Conservation (phyloP, 2,329 filamentous ascomycete genomes). For the Neofusicoccum parvum region DNA sequence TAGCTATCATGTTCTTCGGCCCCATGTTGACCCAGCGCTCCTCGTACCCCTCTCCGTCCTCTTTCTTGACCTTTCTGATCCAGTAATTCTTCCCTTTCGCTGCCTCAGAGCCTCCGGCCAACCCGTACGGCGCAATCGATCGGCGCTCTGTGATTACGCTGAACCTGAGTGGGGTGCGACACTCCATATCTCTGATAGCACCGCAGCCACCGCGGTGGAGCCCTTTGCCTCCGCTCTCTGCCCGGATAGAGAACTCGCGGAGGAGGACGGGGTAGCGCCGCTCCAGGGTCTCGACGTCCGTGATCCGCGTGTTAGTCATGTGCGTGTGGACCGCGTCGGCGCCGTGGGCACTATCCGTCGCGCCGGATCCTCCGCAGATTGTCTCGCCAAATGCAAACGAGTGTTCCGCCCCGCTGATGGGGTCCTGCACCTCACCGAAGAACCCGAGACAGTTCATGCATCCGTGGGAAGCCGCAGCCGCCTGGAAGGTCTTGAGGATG, state of each 20-base stretch:
- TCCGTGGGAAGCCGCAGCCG: conserved; percentile 25
- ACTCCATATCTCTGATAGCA: conserved; percentile 72
- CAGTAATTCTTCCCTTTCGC: conserved; percentile 77
- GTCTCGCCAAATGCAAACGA: conserved; percentile 72
- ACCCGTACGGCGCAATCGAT: conserved; percentile 72
- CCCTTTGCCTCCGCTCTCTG: conserved; percentile 63
- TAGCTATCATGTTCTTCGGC: conserved; percentile 24
- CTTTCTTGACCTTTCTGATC: conserved; percentile 63
- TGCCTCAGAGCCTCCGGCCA: conserved; percentile 75
- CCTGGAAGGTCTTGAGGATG: conserved; percentile 26
- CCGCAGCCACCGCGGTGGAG: conserved; percentile 68
- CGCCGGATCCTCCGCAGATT: conserved; percentile 71
- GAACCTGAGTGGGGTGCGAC: conserved; percentile 69
- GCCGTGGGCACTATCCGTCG: conserved; percentile 67
- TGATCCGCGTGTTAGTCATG: conserved; percentile 79
- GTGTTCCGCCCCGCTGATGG: neutral
- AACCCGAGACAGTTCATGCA: conserved; percentile 33
- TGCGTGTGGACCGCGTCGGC: conserved; percentile 71
- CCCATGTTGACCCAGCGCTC: conserved; percentile 26
- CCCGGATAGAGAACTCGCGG: conserved; percentile 63
- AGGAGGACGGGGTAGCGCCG: conserved; percentile 70
- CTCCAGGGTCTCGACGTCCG: conserved; percentile 73
- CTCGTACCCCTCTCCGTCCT: conserved; percentile 18
- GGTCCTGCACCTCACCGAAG: conserved; percentile 26
- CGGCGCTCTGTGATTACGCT: conserved; percentile 73